Base-by-base conservation (phyloP, 1,139 yeast genomes). In the Kodamaea derodonti region DNA sequence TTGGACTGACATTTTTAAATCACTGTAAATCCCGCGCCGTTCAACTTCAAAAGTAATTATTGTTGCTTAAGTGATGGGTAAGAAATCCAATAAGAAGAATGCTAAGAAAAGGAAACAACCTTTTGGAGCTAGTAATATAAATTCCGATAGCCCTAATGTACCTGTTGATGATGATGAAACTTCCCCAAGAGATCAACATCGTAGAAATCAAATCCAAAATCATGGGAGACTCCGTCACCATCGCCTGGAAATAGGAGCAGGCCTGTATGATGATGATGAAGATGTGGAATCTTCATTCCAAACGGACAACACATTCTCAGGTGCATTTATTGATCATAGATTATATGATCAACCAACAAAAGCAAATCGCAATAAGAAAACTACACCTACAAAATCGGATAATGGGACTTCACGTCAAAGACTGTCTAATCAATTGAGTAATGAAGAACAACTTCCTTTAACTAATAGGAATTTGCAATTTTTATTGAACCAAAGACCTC, bases 401-500 rank as follows among this genome's bases (percentile, higher is more conserved):
- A 12, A 24, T 12, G 7, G n/a, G 6, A n/a, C 28, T 17, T 24
- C 26, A 8, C 5, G 28, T 4, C 15, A 14, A 14, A 13, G 8
- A 14, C 28, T 25, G 28, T 13, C 28, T 12, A 4, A 6, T n/a
- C 17, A 8, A 9, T 9, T 13, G 6, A 27, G 22, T 13, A 7
- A 15, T 6, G 22, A 10, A 9, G 16, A 26, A 26, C 20, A 42
- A 4, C 49, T 60, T 20, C 73, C 73, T 3, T 49, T 68, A 26
- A 68, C 74, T 9, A 62, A 65, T 45, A 50, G 52, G 27, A 68
- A 68, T 42, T 51, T 68, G 18, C 62, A 60, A 39, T 51, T 49
- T 28, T 52, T 63, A 31, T 43, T 57, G 12, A 29, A 31, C 12
- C 24, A 15, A 15, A 15, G 14, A 12, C 25, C 25, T 4, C 26